Percentiles rank a stretch among this genome's conserved stretches.
phyloP scores from a whole-genome alignment of 2,329 filamentous ascomycete genomes.

The Tolypocladium guangdongense region DNA sequence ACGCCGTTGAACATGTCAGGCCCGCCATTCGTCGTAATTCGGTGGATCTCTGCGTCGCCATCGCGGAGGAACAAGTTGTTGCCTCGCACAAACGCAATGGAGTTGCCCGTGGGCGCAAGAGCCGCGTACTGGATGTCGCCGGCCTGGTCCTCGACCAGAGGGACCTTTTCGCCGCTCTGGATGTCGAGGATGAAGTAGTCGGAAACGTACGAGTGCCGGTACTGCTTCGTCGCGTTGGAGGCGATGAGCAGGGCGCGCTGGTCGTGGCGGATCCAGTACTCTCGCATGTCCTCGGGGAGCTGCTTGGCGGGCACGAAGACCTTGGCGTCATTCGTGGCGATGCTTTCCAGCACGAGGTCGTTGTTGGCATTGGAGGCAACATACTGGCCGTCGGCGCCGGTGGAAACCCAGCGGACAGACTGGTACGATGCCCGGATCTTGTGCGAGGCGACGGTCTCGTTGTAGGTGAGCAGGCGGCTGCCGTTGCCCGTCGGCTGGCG shows the following conservation, averaged over 20 bases:
- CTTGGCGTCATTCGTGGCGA: slow-evolving; percentile 43
- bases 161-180: slow-evolving; percentile 38
- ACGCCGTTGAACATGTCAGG: slow-evolving; percentile 53
- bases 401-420: slow-evolving; percentile 45
- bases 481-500: slow-evolving; percentile 45
- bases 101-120: slow-evolving; percentile 44
- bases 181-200: slow-evolving; percentile 56
- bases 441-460: slow-evolving; percentile 41
- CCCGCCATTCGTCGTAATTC: slow-evolving; percentile 48
- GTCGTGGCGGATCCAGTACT: slow-evolving; percentile 53
- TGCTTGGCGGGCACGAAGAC: slow-evolving; percentile 48
- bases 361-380: slow-evolving; percentile 39
- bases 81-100: slow-evolving; percentile 56
- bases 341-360: slow-evolving; percentile 49
- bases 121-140: slow-evolving; percentile 59
- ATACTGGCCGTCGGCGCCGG: slow-evolving; percentile 50
- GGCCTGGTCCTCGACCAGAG: slow-evolving; percentile 46
- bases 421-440: slow-evolving; percentile 34
- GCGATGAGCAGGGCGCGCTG: slow-evolving; percentile 47
- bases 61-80: slow-evolving; percentile 50
- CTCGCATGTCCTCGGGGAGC: slow-evolving; percentile 41
- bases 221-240: slow-evolving; percentile 57
- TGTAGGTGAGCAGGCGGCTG: slow-evolving; percentile 46
- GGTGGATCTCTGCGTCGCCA: slow-evolving; percentile 40
- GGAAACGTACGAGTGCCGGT: slow-evolving; percentile 57